Evolutionary conservation across 2,329 filamentous ascomycete species (phyloP).

Genomic region (Alternaria atra): DNA sequence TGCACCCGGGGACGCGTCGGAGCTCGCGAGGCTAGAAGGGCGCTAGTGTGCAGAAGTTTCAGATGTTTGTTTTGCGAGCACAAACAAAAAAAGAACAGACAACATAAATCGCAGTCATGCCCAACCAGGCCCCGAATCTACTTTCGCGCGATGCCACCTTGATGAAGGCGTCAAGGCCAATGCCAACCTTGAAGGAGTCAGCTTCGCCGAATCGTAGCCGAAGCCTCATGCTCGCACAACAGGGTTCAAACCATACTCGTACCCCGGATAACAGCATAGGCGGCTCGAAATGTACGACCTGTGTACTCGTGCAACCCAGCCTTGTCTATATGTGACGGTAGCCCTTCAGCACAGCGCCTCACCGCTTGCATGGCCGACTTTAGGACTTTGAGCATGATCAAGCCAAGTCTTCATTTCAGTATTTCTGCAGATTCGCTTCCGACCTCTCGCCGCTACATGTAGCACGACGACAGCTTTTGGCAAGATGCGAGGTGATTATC

Average conservation of each 20-base stretch:
- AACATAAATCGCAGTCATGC: neutral
- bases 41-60: conserved; percentile 2
- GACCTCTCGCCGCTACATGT: conserved; percentile 3
- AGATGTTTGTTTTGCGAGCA: neutral
- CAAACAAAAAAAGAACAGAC: neutral
- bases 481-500: neutral
- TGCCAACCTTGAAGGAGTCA: conserved; percentile 1
- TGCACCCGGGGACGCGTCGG: conserved; percentile 1
- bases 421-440: conserved; percentile 17
- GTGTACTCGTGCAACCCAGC: neutral
- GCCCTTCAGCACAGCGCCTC: neutral
- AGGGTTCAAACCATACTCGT: conserved; percentile 4
- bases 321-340: conserved; percentile 2
- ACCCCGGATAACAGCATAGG: conserved; percentile 7
- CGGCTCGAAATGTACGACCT: conserved; percentile 3
- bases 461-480: conserved; percentile 13
- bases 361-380: conserved; percentile 1
- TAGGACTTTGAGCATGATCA: too few species aligned
- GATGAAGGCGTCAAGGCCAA: neutral
- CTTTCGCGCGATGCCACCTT: neutral
- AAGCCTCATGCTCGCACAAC: neutral
- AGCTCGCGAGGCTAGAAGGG: neutral
- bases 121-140: neutral
- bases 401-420: too few species aligned
- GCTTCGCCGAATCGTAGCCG: conserved; percentile 12